phyloP scores from a whole-genome alignment of 1,284 basidiomycete species.

The Lignosus rhinocerotis region DNA sequence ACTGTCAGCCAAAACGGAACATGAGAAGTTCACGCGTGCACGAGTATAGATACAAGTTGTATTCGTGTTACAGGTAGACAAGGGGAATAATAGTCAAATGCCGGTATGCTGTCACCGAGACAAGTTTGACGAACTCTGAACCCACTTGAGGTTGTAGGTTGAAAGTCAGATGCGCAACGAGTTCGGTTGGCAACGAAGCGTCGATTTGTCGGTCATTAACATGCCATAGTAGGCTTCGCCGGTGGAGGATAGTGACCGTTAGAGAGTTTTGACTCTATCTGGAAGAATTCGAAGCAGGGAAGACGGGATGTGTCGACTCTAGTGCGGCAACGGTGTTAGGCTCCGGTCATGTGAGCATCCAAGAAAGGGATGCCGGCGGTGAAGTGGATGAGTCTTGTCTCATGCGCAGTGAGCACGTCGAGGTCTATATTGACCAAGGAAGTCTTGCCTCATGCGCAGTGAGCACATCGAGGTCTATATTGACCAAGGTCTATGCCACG shows the following conservation, averaged over 20 bases:
- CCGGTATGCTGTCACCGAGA: neutral
- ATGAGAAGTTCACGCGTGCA: no score
- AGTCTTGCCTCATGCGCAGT: neutral
- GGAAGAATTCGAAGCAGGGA: slow-evolving; percentile 18
- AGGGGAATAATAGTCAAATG: neutral
- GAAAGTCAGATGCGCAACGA: neutral
- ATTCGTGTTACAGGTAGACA: neutral
- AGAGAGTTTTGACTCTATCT: slow-evolving; percentile 3
- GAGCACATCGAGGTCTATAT: neutral
- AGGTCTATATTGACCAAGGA: neutral
- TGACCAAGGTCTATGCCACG: no score
- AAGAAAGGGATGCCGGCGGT: slow-evolving; percentile 21
- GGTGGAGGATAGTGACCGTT: neutral
- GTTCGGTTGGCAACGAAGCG: neutral
- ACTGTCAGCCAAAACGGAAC: neutral
- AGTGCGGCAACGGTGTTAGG: slow-evolving; percentile 17
- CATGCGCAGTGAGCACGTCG: neutral
- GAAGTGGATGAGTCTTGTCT: neutral
- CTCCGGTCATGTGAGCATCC: slow-evolving; percentile 12
- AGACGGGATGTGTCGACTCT: slow-evolving; percentile 6
- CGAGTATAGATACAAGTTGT: neutral
- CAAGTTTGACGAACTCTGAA: neutral
- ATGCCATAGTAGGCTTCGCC: neutral
- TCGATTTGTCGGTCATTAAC: neutral
- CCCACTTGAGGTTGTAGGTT: neutral